Evolutionary conservation across 2,329 filamentous ascomycete species (phyloP).

Genomic region (Phoma sp.): DNA sequence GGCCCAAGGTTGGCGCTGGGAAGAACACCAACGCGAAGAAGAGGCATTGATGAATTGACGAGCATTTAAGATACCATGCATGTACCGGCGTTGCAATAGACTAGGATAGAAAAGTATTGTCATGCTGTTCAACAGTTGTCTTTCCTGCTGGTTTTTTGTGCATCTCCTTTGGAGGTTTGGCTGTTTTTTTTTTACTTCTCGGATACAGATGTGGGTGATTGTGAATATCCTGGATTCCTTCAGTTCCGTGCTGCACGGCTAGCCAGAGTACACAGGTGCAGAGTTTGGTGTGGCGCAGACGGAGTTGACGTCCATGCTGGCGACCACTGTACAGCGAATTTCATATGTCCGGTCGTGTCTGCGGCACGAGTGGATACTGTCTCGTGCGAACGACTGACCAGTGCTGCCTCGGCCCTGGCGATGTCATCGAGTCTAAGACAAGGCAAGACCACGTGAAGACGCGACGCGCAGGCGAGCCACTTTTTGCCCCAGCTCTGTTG

Average conservation of each 20-base stretch:
- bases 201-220: no score
- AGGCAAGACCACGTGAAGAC: conserved; percentile 2
- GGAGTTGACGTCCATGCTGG: no score
- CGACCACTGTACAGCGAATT: no score
- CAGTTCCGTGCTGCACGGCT: no score
- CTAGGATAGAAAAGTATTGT: background rate
- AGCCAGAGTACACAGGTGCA: no score
- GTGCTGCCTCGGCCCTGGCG: background rate
- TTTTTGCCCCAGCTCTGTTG: background rate
- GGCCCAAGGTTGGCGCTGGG: conserved; percentile 82
- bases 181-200: background rate
- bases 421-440: conserved; percentile 6
- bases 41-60: conserved; percentile 47
- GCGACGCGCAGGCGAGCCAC: background rate
- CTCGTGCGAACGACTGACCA: background rate
- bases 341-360: no score
- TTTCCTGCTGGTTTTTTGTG: no score
- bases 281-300: background rate
- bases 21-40: conserved; percentile 83
- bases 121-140: no score
- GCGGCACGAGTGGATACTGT: no score
- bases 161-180: no score
- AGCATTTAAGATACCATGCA: background rate
- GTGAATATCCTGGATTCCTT: no score
- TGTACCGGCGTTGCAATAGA: background rate